Percentiles rank a stretch among this genome's conserved stretches.
These are phyloP conservation scores for Solanum tarapatanum DNA, from an alignment of 257 asterid genomes.

Conservation along the genomic window DNA sequence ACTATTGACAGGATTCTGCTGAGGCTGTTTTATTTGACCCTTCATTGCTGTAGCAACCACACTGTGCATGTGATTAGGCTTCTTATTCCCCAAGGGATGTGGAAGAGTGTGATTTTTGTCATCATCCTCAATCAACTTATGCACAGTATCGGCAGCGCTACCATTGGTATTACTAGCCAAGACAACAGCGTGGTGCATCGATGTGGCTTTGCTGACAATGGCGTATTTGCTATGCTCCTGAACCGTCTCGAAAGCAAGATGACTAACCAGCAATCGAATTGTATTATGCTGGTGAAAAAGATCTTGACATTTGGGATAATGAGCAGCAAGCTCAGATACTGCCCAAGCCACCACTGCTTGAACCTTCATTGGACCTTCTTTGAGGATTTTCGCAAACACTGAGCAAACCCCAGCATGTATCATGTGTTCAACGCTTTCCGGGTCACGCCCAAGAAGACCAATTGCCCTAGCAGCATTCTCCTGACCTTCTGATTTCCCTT, in stretches of 20 bases:
- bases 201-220: neutral
- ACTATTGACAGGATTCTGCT: neutral
- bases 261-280: neutral
- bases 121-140: constrained; percentile 13
- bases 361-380: neutral
- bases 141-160: neutral
- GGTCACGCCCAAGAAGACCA: neutral
- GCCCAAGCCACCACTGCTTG: neutral
- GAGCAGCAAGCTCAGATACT: neutral
- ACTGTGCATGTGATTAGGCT: constrained; percentile 8
- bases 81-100: constrained; percentile 12
- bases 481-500: constrained; percentile 60
- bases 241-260: neutral
- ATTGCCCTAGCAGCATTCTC: constrained; percentile 27
- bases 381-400: neutral
- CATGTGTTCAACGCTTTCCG: neutral
- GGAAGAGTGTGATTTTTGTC: neutral
- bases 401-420: neutral
- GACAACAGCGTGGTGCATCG: neutral
- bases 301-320: neutral
- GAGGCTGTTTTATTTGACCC: neutral
- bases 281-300: neutral
- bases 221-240: neutral
- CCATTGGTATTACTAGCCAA: neutral
- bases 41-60: constrained; percentile 16